A percentile compares a stretch with the other conserved stretches of the same genome.
phyloP scores from a whole-genome alignment of 805 yeast species.

The Candida tibetensis region DNA sequence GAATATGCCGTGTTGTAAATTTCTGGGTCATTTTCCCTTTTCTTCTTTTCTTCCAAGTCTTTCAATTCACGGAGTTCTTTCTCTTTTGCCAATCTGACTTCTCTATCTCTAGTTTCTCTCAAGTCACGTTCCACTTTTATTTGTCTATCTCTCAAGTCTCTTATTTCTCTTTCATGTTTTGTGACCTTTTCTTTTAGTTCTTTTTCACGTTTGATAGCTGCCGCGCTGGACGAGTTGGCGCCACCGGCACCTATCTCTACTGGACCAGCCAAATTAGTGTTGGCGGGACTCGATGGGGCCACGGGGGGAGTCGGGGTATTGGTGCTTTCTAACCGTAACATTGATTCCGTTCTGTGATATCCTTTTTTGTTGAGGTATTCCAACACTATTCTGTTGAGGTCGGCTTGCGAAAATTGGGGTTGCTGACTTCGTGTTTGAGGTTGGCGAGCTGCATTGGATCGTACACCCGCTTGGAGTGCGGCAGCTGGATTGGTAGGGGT shows the following conservation, averaged over 20 bases:
- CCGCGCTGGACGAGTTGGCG: neutral
- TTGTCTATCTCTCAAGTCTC: constrained; percentile 35
- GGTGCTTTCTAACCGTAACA: constrained; percentile 82
- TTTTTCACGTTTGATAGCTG: constrained; percentile 19
- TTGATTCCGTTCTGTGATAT: constrained; percentile 89
- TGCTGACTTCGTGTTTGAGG: constrained; percentile 24
- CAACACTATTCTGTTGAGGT: constrained; percentile 84
- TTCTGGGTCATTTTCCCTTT: constrained; percentile 59
- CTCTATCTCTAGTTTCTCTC: constrained; percentile 38
- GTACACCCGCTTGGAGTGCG: constrained; percentile 3
- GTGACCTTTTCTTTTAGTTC: constrained; percentile 26
- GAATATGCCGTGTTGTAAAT: constrained; percentile 77
- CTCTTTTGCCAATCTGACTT: constrained; percentile 35
- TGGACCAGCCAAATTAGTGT: constrained; percentile 32
- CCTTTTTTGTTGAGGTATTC: constrained; percentile 94
- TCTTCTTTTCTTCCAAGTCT: constrained; percentile 43
- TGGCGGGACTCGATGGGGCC: constrained; percentile 49
- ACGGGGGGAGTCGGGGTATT: constrained; percentile 54
- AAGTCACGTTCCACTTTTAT: constrained; percentile 35
- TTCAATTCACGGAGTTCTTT: constrained; percentile 36
- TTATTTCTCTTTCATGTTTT: constrained; percentile 31
- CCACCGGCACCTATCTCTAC: constrained; percentile 23
- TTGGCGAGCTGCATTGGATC: constrained; percentile 6
- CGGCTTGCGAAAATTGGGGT: constrained; percentile 71
- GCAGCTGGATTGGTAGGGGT: neutral